Percentiles rank a stretch among this genome's conserved stretches.
These are phyloP conservation scores for Tylopilus subfusipes DNA, from an alignment of 768 basidiomycete genomes.

Conservation along the genomic window DNA sequence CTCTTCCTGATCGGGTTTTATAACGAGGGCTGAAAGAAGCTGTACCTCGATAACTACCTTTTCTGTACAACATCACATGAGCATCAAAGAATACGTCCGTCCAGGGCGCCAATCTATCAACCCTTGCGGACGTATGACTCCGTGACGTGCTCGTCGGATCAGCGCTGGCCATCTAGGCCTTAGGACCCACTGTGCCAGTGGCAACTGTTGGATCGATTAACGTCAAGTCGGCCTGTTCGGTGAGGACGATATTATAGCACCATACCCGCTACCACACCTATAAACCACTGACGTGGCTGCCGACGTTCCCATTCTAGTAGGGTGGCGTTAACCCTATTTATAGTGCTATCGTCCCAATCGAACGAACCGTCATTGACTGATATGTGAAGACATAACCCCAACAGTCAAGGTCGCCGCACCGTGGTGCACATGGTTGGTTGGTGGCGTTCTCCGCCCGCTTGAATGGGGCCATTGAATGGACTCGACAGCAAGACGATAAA, in stretches of 20 bases:
- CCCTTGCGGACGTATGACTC: neutral
- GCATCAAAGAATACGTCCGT: neutral
- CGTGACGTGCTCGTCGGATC: neutral
- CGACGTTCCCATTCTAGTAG: no score
- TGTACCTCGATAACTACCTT: neutral
- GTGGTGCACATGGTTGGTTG: no score
- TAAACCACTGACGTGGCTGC: neutral
- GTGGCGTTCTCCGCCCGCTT: no score
- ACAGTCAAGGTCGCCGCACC: no score
- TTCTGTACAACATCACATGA: neutral
- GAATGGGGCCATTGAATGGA: no score
- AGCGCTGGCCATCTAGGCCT: neutral
- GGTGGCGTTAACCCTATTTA: neutral
- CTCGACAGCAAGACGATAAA: no score
- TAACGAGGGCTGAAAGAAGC: neutral
- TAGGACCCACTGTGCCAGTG: neutral
- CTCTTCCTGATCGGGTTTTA: neutral
- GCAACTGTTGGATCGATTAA: neutral
- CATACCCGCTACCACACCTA: neutral
- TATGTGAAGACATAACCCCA: no score
- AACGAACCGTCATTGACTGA: no score
- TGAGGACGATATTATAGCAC: neutral
- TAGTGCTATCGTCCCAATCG: neutral
- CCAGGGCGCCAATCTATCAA: neutral
- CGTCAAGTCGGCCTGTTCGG: no score